Evolutionary conservation across 345 rosid species (phyloP).

Genomic region (Hypericum perforatum): DNA sequence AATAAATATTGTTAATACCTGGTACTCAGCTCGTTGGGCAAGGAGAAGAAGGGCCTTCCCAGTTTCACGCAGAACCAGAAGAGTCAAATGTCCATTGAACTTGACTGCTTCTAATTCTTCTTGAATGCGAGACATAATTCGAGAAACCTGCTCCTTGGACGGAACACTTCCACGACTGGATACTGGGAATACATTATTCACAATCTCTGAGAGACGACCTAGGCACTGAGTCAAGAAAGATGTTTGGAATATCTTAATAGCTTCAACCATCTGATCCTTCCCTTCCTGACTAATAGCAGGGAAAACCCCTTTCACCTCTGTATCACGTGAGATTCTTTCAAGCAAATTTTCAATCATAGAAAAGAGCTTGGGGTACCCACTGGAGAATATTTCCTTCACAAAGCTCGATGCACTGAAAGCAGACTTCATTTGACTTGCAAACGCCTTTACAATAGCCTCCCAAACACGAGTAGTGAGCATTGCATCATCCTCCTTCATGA

Average conservation of each 20-base stretch:
- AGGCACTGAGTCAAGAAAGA: conserved; percentile 73
- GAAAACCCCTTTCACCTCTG: conserved; percentile 83
- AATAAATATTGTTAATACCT: conserved; percentile 32
- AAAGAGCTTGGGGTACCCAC: conserved; percentile 87
- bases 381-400: conserved; percentile 86
- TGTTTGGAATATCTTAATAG: conserved; percentile 83
- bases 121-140: conserved; percentile 71
- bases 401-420: conserved; percentile 95
- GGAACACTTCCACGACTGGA: conserved; percentile 94
- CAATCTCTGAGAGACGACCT: conserved; percentile 80
- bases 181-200: conserved; percentile 72
- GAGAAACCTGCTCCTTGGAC: conserved; percentile 77
- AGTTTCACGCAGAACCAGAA: conserved; percentile 78
- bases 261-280: conserved; percentile 67
- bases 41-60: conserved; percentile 71
- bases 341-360: conserved; percentile 76
- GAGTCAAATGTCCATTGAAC: conserved; percentile 79
- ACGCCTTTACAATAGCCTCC: conserved; percentile 91
- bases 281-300: conserved; percentile 74
- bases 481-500: conserved; percentile 58
- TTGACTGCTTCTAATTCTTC: conserved; percentile 94
- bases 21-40: conserved; percentile 85
- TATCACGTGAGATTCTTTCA: conserved; percentile 70
- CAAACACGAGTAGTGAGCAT: conserved; percentile 84
- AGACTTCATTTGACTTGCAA: conserved; percentile 88